Percentiles rank a stretch among this genome's conserved stretches.
Conservation (phyloP, 1,284 basidiomycete genomes). For the Puccinia hordei region DNA sequence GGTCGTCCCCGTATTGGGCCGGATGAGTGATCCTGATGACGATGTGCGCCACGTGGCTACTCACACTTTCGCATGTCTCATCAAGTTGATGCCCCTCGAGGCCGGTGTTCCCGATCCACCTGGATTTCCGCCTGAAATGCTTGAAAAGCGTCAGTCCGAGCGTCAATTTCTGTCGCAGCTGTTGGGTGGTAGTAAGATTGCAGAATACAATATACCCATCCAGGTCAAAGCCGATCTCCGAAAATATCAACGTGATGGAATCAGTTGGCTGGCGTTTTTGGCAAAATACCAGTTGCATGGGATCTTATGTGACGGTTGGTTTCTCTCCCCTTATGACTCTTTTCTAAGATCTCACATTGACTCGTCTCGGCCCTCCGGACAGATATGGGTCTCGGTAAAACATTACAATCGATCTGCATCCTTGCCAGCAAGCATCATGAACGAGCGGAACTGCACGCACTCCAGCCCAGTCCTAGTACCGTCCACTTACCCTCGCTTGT, state of each 20-base stretch:
- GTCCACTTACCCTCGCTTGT: conserved; percentile 91
- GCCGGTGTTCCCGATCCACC: conserved; percentile 92
- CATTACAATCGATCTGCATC: conserved; percentile 96
- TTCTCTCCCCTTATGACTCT: background rate
- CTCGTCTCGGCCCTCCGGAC: conserved; percentile 49
- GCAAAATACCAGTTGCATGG: conserved; percentile 95
- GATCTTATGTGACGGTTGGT: conserved; percentile 90
- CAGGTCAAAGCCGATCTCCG: conserved; percentile 89
- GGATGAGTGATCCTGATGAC: conserved; percentile 95
- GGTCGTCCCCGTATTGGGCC: conserved; percentile 90
- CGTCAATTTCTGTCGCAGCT: conserved; percentile 90
- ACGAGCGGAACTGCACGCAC: conserved; percentile 70
- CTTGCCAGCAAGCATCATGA: conserved; percentile 91
- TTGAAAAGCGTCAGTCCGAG: conserved; percentile 82
- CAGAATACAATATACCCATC: conserved; percentile 84
- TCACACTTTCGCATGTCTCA: conserved; percentile 94
- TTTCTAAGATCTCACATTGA: background rate
- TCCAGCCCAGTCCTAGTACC: conserved; percentile 73
- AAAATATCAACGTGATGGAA: conserved; percentile 96
- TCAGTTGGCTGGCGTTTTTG: conserved; percentile 98
- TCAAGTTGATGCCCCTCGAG: conserved; percentile 99
- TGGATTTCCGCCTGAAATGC: conserved; percentile 84
- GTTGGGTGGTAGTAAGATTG: conserved; percentile 90
- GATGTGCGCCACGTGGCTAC: conserved; percentile 88
- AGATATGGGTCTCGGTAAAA: conserved; percentile 99